Percentiles rank a stretch among this genome's conserved stretches.
Conservation (phyloP, 208 protist species). For the Polymyxa betae region DNA sequence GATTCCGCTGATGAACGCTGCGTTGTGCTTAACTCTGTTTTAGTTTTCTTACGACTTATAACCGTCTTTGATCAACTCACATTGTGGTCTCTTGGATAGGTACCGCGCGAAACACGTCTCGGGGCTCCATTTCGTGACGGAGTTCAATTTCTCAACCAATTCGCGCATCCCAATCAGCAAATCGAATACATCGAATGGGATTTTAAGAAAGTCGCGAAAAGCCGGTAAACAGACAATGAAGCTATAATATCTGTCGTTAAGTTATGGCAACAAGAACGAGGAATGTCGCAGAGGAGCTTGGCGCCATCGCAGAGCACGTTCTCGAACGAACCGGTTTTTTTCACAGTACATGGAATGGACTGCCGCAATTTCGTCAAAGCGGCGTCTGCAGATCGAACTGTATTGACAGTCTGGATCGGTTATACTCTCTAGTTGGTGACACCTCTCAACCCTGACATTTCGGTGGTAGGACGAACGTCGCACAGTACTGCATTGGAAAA, state of each 20-base stretch:
- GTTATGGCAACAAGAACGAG: neutral
- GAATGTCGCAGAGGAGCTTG: slow-evolving; percentile 36
- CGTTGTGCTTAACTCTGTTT: neutral
- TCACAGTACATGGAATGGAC: neutral
- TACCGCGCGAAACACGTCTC: neutral
- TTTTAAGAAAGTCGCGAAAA: slow-evolving; percentile 22
- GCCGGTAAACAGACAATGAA: neutral
- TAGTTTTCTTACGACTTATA: neutral
- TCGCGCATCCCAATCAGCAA: neutral
- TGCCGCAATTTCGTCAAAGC: neutral
- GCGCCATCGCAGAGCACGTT: neutral
- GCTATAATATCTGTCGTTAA: neutral
- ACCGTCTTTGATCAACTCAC: too few relatives aligned
- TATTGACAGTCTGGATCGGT: slow-evolving; percentile 47
- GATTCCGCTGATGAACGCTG: too few relatives aligned
- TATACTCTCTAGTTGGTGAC: neutral
- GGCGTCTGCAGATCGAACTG: slow-evolving; percentile 54
- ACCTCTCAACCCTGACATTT: neutral
- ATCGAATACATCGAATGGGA: slow-evolving; percentile 36
- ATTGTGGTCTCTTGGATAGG: too few relatives aligned
- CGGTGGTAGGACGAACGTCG: slow-evolving; percentile 36
- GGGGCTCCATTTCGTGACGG: neutral
- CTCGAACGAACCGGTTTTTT: slow-evolving; percentile 14
- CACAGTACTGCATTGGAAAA: slow-evolving; percentile 56
- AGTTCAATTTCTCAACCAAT: slow-evolving; percentile 6